Evolutionary conservation across 2,329 filamentous ascomycete genomes (phyloP), one percentile per base, ranked within the genome.

Genomic region (Bipolaris gigantea): DNA sequence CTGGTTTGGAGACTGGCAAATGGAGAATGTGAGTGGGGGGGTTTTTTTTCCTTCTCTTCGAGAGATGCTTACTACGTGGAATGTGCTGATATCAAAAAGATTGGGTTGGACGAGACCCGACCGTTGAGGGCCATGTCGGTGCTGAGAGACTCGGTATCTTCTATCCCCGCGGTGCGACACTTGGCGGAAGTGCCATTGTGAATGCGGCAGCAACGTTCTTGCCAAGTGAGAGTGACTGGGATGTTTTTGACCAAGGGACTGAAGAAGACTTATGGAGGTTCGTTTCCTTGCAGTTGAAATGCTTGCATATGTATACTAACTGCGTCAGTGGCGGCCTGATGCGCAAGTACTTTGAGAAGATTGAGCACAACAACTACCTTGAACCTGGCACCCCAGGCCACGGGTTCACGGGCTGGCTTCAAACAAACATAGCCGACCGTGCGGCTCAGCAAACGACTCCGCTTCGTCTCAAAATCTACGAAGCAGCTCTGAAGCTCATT

Each of bases 71-170:
- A 5, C 1, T 18, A 5, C 1, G 10, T 4, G 7, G 10, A 6
- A 27, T 36, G 30, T 39, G 40, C 23, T 48, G 5, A 3, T 16
- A 18, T n/a, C 16, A 16, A 6, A 30, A 42, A 53, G 50, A 60
- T 13, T 64, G 60, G 60, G 57, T 63, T 21, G 62, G 62, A 1
- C 50, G 39, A 8, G 59, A 60, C 36, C 60, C 60, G 1, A 48
- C 46, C 5, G 32, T 51, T 11, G 56, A 59, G 8, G 59, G 59
- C n/a, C 45, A 61, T 7, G 25, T 57, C 76, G 61, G 78, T 73
- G 60, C 84, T 2, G 53, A 59, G 36, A 59, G 51, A 19, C 16
- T 64, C n/a, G 62, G 62, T 2, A 39, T 65, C 1, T 57, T 60
- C 27, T 65, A 65, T 34, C 61, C 62, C 11, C 38, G 62, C 36